Percentiles rank a stretch among this genome's conserved stretches.
Conservation (phyloP, 2,329 filamentous ascomycete species). For the Calcarisporium arbuscula region DNA sequence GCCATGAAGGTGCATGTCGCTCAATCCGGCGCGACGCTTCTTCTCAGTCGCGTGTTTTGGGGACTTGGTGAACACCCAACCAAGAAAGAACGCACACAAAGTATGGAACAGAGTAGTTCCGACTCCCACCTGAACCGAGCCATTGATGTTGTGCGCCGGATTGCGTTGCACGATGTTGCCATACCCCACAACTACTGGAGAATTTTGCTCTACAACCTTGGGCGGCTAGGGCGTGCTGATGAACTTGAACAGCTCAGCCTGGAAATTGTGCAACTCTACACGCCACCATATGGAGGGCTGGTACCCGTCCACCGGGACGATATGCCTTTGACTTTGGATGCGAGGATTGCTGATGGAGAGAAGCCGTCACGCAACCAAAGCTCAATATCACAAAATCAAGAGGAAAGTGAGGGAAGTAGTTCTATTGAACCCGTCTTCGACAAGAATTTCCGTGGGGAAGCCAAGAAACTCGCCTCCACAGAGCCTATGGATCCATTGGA, state of each 20-base stretch:
- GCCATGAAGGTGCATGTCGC: slow-evolving; percentile 19
- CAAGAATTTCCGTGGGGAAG: no score
- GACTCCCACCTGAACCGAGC: slow-evolving; percentile 23
- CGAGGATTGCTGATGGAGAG: neutral
- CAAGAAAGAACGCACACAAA: slow-evolving; percentile 2
- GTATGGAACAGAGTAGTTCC: neutral
- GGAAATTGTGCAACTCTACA: slow-evolving; percentile 35
- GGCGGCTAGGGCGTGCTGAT: slow-evolving; percentile 34
- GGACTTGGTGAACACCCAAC: slow-evolving; percentile 21
- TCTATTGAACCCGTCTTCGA: no score
- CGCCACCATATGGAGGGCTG: slow-evolving; percentile 20
- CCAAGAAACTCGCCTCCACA: neutral
- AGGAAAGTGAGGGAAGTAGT: no score
- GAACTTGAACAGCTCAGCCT: slow-evolving; percentile 39
- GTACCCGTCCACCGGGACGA: slow-evolving; percentile 39
- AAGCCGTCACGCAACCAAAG: neutral
- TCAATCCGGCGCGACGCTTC: slow-evolving; percentile 18
- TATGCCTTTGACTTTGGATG: slow-evolving; percentile 21
- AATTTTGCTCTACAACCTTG: slow-evolving; percentile 36
- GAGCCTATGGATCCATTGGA: neutral
- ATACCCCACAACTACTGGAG: slow-evolving; percentile 35
- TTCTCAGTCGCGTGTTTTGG: slow-evolving; percentile 20
- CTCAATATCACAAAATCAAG: no score
- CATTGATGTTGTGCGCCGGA: slow-evolving; percentile 20
- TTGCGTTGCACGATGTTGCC: slow-evolving; percentile 24